These are phyloP conservation scores for Penicillium nucicola DNA, from an alignment of 495 filamentous ascomycete genomes.

Conservation along the genomic window DNA sequence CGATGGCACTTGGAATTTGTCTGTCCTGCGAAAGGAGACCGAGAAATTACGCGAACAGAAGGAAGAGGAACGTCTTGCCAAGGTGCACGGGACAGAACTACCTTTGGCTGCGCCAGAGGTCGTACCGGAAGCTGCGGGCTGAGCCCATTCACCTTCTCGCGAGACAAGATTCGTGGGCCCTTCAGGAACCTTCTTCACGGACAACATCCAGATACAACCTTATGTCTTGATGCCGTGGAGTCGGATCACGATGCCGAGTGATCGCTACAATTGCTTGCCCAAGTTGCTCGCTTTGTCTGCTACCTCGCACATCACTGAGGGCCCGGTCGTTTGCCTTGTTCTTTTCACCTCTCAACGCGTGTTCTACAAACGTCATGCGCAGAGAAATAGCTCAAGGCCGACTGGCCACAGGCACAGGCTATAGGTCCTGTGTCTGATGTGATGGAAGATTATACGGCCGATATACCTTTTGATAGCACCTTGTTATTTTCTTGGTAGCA, in stretches of 20 bases:
- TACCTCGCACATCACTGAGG: constrained; percentile 13
- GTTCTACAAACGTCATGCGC: constrained; percentile 3
- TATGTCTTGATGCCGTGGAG: constrained; percentile 21
- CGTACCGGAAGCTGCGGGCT: constrained; percentile 30
- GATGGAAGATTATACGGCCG: constrained; percentile 28
- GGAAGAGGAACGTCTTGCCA: constrained; percentile 44
- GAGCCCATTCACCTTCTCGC: constrained; percentile 21
- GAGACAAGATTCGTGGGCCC: constrained; percentile 30
- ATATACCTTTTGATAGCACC: constrained; percentile 32
- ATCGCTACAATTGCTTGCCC: constrained; percentile 14
- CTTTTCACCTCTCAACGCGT: constrained; percentile 5
- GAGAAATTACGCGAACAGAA: constrained; percentile 51
- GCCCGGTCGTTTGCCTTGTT: constrained; percentile 6
- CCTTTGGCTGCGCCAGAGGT: constrained; percentile 11
- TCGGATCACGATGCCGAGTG: constrained; percentile 25
- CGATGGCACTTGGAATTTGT: constrained; percentile 69
- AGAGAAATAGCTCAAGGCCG: constrained; percentile 7
- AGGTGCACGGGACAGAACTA: constrained; percentile 27
- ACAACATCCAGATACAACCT: constrained; percentile 18
- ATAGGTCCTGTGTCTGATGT: constrained; percentile 21
- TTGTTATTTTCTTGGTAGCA: constrained; percentile 30
- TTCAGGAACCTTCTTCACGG: constrained; percentile 25
- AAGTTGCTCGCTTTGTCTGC: constrained; percentile 12
- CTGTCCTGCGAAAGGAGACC: constrained; percentile 68
- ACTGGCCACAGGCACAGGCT: constrained; percentile 14